Base-by-base conservation (phyloP, 345 rosid species). In the Arabidopsis thaliana region DNA sequence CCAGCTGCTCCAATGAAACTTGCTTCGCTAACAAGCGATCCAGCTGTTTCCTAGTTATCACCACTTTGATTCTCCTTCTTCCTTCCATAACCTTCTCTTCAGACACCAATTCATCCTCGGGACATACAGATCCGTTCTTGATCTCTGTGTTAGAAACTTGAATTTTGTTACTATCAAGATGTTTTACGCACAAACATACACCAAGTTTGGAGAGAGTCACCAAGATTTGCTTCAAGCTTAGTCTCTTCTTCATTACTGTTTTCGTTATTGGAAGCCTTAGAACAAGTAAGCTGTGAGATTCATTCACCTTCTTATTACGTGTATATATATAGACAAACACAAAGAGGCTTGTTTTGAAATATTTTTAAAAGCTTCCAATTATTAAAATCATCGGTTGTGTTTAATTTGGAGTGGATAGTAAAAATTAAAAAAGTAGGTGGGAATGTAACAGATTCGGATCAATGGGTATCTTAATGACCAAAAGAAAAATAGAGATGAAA, bases 341-440 rank as follows among this genome's bases (percentile, higher is more conserved):
- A 37, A 46, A 56, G 37, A 65, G 62, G 62, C 22, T 63, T 46
- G 28, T 30, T 77, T 63, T 38, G 75, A 7, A 55, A 52, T 76
- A 22, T 33, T 7, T 53, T 8, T 14, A n/a, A 24, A 45, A 0
- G 7, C 25, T 45, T 52, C 12, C 13, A 45, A 55, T 25, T 61
- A 52, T 50, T 76, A 69, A 7, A 62, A 76, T 46, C 48, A 69
- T 62, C 65, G 45, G 65, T 61, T 76, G 80, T 76, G 80, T 69
- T 78, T 65, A 50, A 78, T 58, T 49, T 78, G 77, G 81, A 78
- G 80, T 78, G 77, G 81, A 71, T 77, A 33, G 80, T 65, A 55
- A 55, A 46, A 71, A 16, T 16, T 16, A 16, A 30, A 46, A 71
- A 57, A 57, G 76, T 70, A 30, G 80, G 75, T 69, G 80, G 72